phyloP scores from a whole-genome alignment of 2,329 filamentous ascomycete genomes.

The Colletotrichum chlorophyti region DNA sequence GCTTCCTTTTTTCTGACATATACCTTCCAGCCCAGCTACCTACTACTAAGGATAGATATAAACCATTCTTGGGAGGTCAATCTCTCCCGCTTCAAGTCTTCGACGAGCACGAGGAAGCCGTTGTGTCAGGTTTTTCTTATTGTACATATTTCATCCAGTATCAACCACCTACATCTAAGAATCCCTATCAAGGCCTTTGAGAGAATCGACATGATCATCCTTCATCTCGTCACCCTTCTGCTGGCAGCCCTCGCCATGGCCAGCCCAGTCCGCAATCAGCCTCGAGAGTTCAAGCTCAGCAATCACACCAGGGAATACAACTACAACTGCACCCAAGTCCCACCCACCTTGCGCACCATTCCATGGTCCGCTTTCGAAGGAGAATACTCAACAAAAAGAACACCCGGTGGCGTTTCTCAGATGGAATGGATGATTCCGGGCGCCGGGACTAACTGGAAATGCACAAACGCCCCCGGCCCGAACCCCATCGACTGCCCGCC shows the following conservation, averaged over 20 bases:
- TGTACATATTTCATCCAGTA: background rate
- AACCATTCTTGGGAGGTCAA: too few relatives aligned
- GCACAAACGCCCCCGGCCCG: background rate
- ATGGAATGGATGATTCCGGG: conserved; percentile 9
- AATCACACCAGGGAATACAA: background rate
- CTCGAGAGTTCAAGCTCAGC: background rate
- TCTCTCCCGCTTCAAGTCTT: too few relatives aligned
- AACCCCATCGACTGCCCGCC: conserved; percentile 9
- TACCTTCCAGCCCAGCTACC: too few relatives aligned
- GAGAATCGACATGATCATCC: background rate
- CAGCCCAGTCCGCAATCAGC: background rate
- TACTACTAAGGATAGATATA: too few relatives aligned
- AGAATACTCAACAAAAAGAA: too few relatives aligned
- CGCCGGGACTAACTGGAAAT: conserved; percentile 5
- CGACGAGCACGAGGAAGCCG: too few relatives aligned
- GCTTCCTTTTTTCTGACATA: too few relatives aligned
- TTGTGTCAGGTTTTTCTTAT: too few relatives aligned
- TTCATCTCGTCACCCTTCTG: background rate
- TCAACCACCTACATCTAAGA: background rate
- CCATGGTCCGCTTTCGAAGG: too few relatives aligned
- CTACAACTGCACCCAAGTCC: too few relatives aligned
- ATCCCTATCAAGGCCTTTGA: too few relatives aligned
- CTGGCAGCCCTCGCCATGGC: background rate
- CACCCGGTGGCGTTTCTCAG: too few relatives aligned
- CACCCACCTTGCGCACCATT: background rate